Base-by-base conservation (phyloP, 331 rosid genomes). In the Prunus yedoensis region DNA sequence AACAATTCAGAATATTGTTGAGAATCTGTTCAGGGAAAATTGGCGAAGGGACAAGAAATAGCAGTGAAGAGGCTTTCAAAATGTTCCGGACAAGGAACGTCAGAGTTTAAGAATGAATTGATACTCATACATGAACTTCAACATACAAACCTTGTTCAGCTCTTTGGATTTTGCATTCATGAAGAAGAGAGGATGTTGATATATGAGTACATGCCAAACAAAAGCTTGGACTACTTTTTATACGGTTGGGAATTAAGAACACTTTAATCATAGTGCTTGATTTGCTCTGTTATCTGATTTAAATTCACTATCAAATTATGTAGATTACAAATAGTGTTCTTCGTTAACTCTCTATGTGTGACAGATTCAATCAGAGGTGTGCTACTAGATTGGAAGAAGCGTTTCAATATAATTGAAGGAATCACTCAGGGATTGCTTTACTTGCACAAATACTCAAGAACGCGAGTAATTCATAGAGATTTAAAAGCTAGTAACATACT, bases 391-490 rank as follows among this genome's bases (percentile, higher is more conserved):
- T 71, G 65, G 75, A 35, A 71, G 15, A 71, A 38, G 4, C 35
- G 75, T 53, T 71, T 54, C 4, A 0, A 4, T 15, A 53, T 70
- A 53, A 70, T 70, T n/a, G 64, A 53, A 53, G 75, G 75, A 70
- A 35, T 53, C 14, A 21, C 75, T n/a, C 75, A 70, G 38, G 75
- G 52, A 3, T 21, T 35, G 64, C 64, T 70, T 20, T 70, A 70
- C 52, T 20, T 70, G 75, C 75, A 71, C 52, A 71, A 14, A 35
- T 71, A 53, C 17, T 71, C 65, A 4, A 71, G 75, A 71, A 32
- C 16, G 1, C 54, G 51, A 53, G 49, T 71, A n/a, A 71, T 71
- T 32, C 65, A 71, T 71, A 71, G 75, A 71, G 75, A 71, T 54
- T 54, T 71, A 3, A 71, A 71, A 54, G 75, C 75, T 18, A 71